Evolutionary conservation across 2,329 filamentous ascomycete species (phyloP), one percentile per base, ranked within the genome.

Genomic region (Pseudocercospora vitis): DNA sequence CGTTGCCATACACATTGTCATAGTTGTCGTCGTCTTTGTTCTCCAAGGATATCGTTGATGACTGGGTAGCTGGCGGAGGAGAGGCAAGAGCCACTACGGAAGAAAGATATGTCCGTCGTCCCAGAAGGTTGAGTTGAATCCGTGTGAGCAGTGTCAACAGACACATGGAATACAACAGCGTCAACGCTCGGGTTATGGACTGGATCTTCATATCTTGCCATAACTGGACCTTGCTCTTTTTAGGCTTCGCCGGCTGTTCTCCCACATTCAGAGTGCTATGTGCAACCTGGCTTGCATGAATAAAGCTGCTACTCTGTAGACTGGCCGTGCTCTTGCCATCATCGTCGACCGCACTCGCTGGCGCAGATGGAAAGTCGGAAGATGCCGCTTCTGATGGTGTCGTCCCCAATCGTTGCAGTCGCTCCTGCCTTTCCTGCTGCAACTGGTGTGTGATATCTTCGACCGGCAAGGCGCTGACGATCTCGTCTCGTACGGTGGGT

Each of bases 151-250:
- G 84, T 5, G 89, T 91, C 53, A 99, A 83, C 42, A 99, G 83
- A 23, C 87, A 86, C 40, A 97, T 81, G 1, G 90, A 95, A 71
- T 99, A 99, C 59, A 97, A 80, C 50, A 99, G 79, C 6, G 92
- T 96, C 67, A 96, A 92, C 0, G 92, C 84, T 69, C 94, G 81
- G 7, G 94, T 94, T 65, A 97, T 88, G 7, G 94, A 91, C 74
- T 87, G 91, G 63, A 97, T 96, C 68, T 95, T 96, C 72, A 99
- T 82, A 68, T 99, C 92, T 71, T 95, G 91, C 94, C 94, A 99
- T 39, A 99, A 78, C 75, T 97, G 91, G 46, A 89, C 83, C 80
- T 97, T 97, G 57, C 85, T 90, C 75, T 87, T 91, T 71, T 84
- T 89, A 55, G 80, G 79, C 55, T 77, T 69, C 65, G 78, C 59